A percentile compares a stretch with the other conserved stretches of the same genome.
Conservation (phyloP, 495 filamentous ascomycete species). For the Penicillium tannophilum region DNA sequence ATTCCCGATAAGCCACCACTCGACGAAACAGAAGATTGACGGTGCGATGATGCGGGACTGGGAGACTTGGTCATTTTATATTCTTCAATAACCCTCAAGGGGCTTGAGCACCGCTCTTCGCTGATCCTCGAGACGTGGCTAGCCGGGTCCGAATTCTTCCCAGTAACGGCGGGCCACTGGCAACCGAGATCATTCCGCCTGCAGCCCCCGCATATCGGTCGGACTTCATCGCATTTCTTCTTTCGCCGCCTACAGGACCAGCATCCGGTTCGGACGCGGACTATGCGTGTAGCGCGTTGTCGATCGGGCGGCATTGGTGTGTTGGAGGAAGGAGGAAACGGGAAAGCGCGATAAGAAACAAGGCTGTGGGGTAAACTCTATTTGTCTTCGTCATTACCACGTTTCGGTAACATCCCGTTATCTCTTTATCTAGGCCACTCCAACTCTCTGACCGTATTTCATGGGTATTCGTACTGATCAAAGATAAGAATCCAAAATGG, state of each 20-base stretch:
- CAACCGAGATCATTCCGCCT: constrained; percentile 35
- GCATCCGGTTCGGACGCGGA: constrained; percentile 66
- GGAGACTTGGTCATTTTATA: constrained; percentile 13
- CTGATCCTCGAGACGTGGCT: neutral
- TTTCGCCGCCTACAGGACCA: constrained; percentile 85
- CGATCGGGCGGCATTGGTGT: constrained; percentile 34
- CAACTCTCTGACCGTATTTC: no score
- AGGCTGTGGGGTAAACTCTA: constrained; percentile 7
- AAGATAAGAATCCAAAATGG: no score
- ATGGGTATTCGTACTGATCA: no score
- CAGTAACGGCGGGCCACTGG: constrained; percentile 32
- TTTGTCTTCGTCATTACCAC: neutral
- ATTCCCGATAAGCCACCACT: constrained; percentile 16
- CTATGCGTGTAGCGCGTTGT: constrained; percentile 34
- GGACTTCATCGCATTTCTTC: constrained; percentile 90
- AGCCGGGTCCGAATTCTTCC: constrained; percentile 15
- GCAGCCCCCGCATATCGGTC: constrained; percentile 68
- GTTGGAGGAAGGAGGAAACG: neutral
- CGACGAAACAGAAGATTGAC: constrained; percentile 23
- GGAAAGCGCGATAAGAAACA: constrained; percentile 5
- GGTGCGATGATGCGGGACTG: constrained; percentile 16
- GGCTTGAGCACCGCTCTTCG: constrained; percentile 12
- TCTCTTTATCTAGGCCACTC: no score
- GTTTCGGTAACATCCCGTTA: no score
- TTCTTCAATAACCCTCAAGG: constrained; percentile 13